Conservation (phyloP, 805 yeast species). For the Candida alai region DNA sequence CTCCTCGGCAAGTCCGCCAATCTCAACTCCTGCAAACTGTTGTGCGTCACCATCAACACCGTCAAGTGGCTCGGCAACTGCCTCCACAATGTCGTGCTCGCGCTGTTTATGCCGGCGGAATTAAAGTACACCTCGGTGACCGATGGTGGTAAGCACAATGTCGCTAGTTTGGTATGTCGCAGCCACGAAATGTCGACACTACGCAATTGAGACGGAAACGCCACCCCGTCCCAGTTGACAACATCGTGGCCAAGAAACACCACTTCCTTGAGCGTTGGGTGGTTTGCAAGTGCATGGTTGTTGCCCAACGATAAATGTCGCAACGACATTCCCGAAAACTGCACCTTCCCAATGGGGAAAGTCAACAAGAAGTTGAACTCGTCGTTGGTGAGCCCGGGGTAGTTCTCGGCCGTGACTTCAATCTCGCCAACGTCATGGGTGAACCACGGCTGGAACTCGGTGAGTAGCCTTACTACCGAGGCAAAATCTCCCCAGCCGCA, state of each 20-base stretch:
- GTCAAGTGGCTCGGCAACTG: slow-evolving; percentile 20
- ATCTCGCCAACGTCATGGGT: slow-evolving; percentile 16
- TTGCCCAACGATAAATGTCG: slow-evolving; percentile 3
- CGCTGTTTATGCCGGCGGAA: slow-evolving; percentile 19
- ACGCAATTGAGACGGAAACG: slow-evolving; percentile 22
- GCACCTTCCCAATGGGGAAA: slow-evolving; percentile 26
- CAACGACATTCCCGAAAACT: slow-evolving; percentile 23
- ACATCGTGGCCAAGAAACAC: slow-evolving; percentile 32
- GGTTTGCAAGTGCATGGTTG: slow-evolving; percentile 6
- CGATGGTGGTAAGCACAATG: slow-evolving; percentile 20
- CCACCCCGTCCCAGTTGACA: slow-evolving; percentile 23
- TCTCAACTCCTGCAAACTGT: slow-evolving; percentile 20
- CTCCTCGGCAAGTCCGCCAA: slow-evolving; percentile 22
- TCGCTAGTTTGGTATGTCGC: slow-evolving; percentile 18
- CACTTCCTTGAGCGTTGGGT: slow-evolving; percentile 19
- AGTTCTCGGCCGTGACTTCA: slow-evolving; percentile 28
- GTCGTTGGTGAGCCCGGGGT: slow-evolving; percentile 14
- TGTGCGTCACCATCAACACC: slow-evolving; percentile 32
- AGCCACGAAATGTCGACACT: slow-evolving; percentile 38
- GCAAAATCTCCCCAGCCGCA: slow-evolving; percentile 32
- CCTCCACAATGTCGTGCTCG: slow-evolving; percentile 8
- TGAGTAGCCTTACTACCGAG: slow-evolving; percentile 23
- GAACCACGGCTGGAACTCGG: slow-evolving; percentile 14
- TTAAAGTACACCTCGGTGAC: slow-evolving; percentile 30
- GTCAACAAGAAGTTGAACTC: slow-evolving; percentile 22